Conservation (phyloP, 345 rosid species). For the Moricandia arvensis region DNA sequence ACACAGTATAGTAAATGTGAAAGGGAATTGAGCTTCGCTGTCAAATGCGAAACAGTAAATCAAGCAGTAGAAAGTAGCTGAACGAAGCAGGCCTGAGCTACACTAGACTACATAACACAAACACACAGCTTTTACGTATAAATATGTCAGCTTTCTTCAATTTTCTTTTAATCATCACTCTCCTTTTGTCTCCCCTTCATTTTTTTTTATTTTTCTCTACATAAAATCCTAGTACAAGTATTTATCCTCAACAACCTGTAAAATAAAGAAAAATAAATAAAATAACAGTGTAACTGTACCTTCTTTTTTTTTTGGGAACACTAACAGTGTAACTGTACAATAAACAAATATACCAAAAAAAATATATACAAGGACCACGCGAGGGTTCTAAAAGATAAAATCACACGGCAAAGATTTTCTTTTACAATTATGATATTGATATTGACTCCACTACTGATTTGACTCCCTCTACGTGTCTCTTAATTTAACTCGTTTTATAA, state of each 20-base stretch:
- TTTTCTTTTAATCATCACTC: slow-evolving; percentile 32
- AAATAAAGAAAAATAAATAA: neutral
- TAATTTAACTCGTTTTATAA: neutral
- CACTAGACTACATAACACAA: slow-evolving; percentile 24
- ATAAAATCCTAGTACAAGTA: slow-evolving; percentile 33
- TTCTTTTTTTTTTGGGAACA: no score
- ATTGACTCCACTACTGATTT: slow-evolving; percentile 35
- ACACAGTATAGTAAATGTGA: slow-evolving; percentile 8
- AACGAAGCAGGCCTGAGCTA: slow-evolving; percentile 28
- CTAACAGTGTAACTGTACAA: neutral
- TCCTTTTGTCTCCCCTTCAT: slow-evolving; percentile 30
- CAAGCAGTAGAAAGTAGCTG: slow-evolving; percentile 26
- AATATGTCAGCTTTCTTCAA: slow-evolving; percentile 32
- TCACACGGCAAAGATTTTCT: slow-evolving; percentile 43
- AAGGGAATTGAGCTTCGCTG: slow-evolving; percentile 22
- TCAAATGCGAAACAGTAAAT: slow-evolving; percentile 25
- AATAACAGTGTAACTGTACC: neutral
- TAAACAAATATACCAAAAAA: neutral
- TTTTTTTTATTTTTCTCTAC: neutral
- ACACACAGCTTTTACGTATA: slow-evolving; percentile 31
- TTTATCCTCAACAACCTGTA: slow-evolving; percentile 13
- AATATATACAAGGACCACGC: slow-evolving; percentile 20
- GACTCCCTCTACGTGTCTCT: slow-evolving; percentile 24
- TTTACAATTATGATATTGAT: slow-evolving; percentile 36
- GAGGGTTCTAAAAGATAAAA: slow-evolving; percentile 18